Evolutionary conservation across 306 rosid species (phyloP), one percentile per base, ranked within the genome.

Genomic region (Inga leiocalycina): DNA sequence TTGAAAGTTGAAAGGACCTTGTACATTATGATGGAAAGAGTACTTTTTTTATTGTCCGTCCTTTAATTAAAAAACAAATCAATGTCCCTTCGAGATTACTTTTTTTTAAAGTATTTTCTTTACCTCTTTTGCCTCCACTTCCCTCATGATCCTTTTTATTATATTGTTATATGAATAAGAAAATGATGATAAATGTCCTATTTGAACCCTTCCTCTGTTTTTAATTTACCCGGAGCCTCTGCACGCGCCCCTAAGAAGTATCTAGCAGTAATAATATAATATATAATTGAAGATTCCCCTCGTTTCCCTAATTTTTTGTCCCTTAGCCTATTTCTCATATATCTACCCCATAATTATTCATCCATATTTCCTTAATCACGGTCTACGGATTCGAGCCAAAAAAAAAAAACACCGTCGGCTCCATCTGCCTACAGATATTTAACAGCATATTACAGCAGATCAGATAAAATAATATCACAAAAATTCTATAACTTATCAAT

Each of bases 211-310:
- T 35, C 56, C 52, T 62, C 68, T 1, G 0, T 61, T 62, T 64
- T 74, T 81, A 3, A 52, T 15, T 24, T 19, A 1, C 20, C 52
- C 56, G 4, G 8, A 22, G 1, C 3, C 65, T 16, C 35, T 44
- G 56, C 20, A 13, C 3, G 8, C 32, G 14, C 43, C 17, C 54
- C 46, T 45, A 3, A 73, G 4, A 19, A 49, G 65, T 2, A 51
- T 74, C 66, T 52, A 32, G 51, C 84, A 35, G 15, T 19, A 27
- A 6, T 14, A 66, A 8, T 51, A 10, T 22, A 9, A 22, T 59
- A 75, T 75, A 75, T 44, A 61, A 75, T 17, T 3, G 0, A 41
- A 19, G 81, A 76, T 76, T 66, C 61, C 15, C 76, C 76, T 66
- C 74, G 81, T 51, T 67, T 52, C 6, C 2, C 71, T 64, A 12